Percentiles rank a stretch among this genome's conserved stretches.
Conservation (phyloP, 768 basidiomycete species). For the Sporobolomyces pararoseus region DNA sequence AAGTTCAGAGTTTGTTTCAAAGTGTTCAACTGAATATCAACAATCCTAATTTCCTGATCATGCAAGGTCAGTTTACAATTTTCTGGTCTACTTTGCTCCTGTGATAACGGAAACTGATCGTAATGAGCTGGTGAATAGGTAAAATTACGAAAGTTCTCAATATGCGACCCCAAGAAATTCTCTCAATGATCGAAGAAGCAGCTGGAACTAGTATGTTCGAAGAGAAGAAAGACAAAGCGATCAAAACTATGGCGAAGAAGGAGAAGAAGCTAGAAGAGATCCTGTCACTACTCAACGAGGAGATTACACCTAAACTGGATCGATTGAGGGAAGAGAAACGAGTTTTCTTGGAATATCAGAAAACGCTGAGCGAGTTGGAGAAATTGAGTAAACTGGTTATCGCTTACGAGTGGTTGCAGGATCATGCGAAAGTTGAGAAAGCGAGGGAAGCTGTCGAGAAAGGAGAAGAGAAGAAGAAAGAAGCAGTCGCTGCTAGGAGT, state of each 20-base stretch:
- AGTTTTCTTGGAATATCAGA: constrained; percentile 83
- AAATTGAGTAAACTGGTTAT: constrained; percentile 72
- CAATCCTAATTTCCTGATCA: constrained; percentile 98
- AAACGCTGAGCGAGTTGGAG: constrained; percentile 80
- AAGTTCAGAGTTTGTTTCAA: constrained; percentile 86
- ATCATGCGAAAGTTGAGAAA: constrained; percentile 47
- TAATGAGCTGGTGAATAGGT: constrained; percentile 1
- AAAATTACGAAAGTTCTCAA: constrained; percentile 98
- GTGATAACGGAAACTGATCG: neutral
- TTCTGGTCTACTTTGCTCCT: neutral
- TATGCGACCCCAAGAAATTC: constrained; percentile 95
- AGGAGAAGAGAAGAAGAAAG: constrained; percentile 46
- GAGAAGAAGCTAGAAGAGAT: constrained; percentile 92
- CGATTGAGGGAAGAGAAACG: constrained; percentile 84
- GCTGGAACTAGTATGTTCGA: constrained; percentile 99
- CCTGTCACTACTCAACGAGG: constrained; percentile 69
- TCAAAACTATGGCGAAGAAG: constrained; percentile 94
- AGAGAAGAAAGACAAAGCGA: constrained; percentile 92
- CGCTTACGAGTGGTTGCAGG: constrained; percentile 75
- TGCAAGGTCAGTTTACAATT: constrained; percentile 66
- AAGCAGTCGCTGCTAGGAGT: constrained; percentile 56
- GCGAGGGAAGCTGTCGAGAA: constrained; percentile 46
- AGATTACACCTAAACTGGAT: constrained; percentile 90
- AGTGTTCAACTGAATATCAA: constrained; percentile 98
- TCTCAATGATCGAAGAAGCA: constrained; percentile 98